Conservation (phyloP, 208 protist genomes). For the Vickermania ingenoplastis region DNA sequence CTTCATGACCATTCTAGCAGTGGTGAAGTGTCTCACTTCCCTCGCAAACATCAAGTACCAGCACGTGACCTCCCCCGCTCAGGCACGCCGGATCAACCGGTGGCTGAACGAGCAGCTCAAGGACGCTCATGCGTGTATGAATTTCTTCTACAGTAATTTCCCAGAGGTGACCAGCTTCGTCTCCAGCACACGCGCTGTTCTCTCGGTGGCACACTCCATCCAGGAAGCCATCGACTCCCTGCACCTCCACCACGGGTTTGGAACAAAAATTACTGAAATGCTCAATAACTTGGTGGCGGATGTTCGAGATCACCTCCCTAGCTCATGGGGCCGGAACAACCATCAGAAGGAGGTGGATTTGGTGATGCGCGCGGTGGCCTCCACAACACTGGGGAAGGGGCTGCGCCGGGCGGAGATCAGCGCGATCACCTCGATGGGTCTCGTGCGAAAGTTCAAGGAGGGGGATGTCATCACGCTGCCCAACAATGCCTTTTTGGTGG, state of each 20-base stretch:
- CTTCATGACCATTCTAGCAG: constrained; percentile 67
- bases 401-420: constrained; percentile 41
- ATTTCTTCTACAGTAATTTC: constrained; percentile 65
- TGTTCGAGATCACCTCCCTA: constrained; percentile 33
- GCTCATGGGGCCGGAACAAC: constrained; percentile 32
- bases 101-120: constrained; percentile 48
- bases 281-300: constrained; percentile 23
- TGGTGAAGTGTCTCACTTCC: constrained; percentile 44
- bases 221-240: constrained; percentile 29
- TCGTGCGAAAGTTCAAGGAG: constrained; percentile 45
- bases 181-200: constrained; percentile 44
- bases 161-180: constrained; percentile 64
- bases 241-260: constrained; percentile 44
- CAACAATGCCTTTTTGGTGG: constrained; percentile 56
- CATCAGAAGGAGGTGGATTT: constrained; percentile 48
- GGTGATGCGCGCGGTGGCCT: constrained; percentile 44
- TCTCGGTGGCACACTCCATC: constrained; percentile 42
- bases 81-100: constrained; percentile 40
- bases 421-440: constrained; percentile 57
- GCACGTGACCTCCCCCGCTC: constrained; percentile 25
- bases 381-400: constrained; percentile 49
- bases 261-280: constrained; percentile 19
- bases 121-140: constrained; percentile 41
- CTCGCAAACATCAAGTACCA: constrained; percentile 50
- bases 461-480: constrained; percentile 50